These are phyloP conservation scores for Gossypium arboreum DNA, from an alignment of 345 rosid genomes.

Conservation along the genomic window DNA sequence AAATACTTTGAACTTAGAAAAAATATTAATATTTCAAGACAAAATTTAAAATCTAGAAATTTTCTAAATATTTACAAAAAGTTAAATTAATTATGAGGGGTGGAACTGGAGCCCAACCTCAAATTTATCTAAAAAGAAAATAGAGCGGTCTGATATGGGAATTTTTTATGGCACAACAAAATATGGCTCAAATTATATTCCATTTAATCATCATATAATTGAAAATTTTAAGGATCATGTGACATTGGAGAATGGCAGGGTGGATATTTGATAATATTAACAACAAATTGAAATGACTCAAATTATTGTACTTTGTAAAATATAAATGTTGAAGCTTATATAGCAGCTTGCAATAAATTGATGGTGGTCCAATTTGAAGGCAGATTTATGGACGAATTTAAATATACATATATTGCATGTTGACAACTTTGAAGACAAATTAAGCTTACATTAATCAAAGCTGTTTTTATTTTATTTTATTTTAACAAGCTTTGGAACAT, in stretches of 20 bases:
- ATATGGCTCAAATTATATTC: not conserved
- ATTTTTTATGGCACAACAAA: too few relatives aligned
- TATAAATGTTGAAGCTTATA: not conserved
- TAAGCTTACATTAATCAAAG: conserved; percentile 1
- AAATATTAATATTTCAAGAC: too few relatives aligned
- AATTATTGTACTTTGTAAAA: not conserved
- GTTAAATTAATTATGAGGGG: too few relatives aligned
- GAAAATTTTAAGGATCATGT: conserved; percentile 1
- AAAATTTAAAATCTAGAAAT: too few relatives aligned
- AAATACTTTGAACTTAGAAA: too few relatives aligned
- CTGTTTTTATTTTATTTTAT: not conserved
- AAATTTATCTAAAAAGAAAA: too few relatives aligned
- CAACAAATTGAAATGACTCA: not conserved
- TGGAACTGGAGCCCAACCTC: too few relatives aligned
- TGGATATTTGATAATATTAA: conserved; percentile 18
- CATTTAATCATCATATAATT: not conserved
- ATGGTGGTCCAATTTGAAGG: not conserved
- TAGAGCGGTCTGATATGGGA: too few relatives aligned
- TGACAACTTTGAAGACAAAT: conserved; percentile 10
- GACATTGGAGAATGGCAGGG: conserved; percentile 34
- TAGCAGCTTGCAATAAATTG: not conserved
- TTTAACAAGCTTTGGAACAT: conserved; percentile 11
- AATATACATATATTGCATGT: not conserved
- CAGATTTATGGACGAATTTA: not conserved
- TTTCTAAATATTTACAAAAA: too few relatives aligned